phyloP scores from a whole-genome alignment of 2,329 filamentous ascomycete genomes.

The Epichloe sibirici region DNA sequence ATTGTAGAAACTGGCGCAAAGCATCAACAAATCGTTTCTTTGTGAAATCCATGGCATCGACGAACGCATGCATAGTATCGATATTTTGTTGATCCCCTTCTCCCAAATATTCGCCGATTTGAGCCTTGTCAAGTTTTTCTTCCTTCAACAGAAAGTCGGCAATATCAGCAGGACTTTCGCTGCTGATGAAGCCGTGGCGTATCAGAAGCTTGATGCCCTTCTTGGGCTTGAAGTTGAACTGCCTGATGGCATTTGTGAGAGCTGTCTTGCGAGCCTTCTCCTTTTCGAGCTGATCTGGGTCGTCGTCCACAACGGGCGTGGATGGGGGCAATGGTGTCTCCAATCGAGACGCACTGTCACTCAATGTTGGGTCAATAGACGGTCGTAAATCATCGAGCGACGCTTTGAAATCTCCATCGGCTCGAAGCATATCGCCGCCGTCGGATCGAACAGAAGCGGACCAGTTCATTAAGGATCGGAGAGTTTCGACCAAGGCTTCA shows the following conservation, averaged over 20 bases:
- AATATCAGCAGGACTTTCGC: constrained; percentile 67
- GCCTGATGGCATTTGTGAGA: constrained; percentile 71
- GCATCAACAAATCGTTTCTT: constrained; percentile 90
- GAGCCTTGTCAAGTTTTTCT: constrained; percentile 78
- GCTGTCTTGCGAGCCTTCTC: constrained; percentile 92
- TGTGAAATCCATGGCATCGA: constrained; percentile 87
- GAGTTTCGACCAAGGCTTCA: constrained; percentile 75
- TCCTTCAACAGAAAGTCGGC: constrained; percentile 71
- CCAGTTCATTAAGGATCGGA: constrained; percentile 89
- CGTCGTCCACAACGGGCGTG: constrained; percentile 68
- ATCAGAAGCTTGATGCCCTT: constrained; percentile 76
- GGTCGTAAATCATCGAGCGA: constrained; percentile 38
- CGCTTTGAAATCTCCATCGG: constrained; percentile 23
- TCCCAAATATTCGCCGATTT: constrained; percentile 87
- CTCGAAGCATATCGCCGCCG: constrained; percentile 13
- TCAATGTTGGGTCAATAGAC: constrained; percentile 57
- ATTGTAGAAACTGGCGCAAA: constrained; percentile 80
- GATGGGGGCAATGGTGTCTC: constrained; percentile 47
- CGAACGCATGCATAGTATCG: constrained; percentile 96
- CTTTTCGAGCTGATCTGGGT: constrained; percentile 86
- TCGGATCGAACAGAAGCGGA: constrained; percentile 56
- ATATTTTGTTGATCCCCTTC: constrained; percentile 91
- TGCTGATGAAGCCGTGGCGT: constrained; percentile 76
- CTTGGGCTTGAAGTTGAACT: constrained; percentile 98
- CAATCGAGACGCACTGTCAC: constrained; percentile 48